Evolutionary conservation across 2,329 filamentous ascomycete species (phyloP).

Genomic region (Diplodia corticola): DNA sequence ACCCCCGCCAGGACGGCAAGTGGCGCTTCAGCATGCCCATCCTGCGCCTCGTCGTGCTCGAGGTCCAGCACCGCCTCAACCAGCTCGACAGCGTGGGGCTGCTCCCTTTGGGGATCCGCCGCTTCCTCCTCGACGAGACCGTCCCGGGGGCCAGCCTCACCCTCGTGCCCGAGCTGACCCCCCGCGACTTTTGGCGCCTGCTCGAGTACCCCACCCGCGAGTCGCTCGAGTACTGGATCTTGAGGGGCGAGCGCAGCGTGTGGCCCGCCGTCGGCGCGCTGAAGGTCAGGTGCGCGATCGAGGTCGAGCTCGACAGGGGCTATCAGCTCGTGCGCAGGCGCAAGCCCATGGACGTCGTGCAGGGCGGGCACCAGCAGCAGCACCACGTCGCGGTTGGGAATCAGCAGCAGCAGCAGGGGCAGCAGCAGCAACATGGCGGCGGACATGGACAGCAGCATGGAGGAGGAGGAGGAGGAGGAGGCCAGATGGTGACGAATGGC

Average conservation of each 20-base stretch:
- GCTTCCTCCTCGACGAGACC: slow-evolving; percentile 79
- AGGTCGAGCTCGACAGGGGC: slow-evolving; percentile 81
- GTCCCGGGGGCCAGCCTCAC: slow-evolving; percentile 77
- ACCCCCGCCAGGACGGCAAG: slow-evolving; percentile 60
- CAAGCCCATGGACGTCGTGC: slow-evolving; percentile 44
- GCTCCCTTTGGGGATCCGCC: slow-evolving; percentile 67
- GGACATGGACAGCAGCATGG: not conserved
- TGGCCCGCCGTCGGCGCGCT: slow-evolving; percentile 87
- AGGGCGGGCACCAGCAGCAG: slow-evolving; percentile 37
- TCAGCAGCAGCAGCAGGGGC: too few relatives aligned
- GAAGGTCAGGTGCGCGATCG: slow-evolving; percentile 78
- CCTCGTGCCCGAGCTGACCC: slow-evolving; percentile 75
- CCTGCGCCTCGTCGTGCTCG: slow-evolving; percentile 69
- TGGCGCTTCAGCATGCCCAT: slow-evolving; percentile 58
- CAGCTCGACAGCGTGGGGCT: slow-evolving; percentile 78
- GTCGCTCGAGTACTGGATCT: slow-evolving; percentile 80
- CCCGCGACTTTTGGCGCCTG: slow-evolving; percentile 71
- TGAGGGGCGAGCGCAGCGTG: slow-evolving; percentile 79
- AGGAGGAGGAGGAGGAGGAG: not conserved
- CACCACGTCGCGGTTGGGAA: not conserved
- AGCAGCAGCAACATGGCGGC: not conserved
- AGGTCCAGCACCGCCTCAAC: slow-evolving; percentile 75
- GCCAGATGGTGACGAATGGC: not conserved
- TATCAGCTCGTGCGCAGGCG: slow-evolving; percentile 74
- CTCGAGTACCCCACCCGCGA: slow-evolving; percentile 80